Conservation (phyloP, 2,329 filamentous ascomycete species). For the Aspergillus melleus region DNA sequence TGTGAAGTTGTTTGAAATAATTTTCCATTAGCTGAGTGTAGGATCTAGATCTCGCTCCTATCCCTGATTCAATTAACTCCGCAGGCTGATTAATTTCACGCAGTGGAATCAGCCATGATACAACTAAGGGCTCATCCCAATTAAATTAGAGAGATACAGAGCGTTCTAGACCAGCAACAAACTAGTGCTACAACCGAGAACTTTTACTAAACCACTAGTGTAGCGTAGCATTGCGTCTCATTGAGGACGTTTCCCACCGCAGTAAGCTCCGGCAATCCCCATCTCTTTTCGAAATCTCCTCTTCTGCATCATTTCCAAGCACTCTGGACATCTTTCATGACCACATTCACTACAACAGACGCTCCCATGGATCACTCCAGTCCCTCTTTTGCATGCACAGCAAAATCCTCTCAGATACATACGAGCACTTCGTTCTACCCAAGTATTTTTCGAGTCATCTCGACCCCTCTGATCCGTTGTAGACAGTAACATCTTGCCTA, state of each 20-base stretch:
- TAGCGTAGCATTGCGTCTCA: background rate
- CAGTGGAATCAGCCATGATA: too few species aligned
- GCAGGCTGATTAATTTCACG: too few species aligned
- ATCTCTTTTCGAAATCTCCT: background rate
- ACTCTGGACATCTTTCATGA: background rate
- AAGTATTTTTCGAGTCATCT: background rate
- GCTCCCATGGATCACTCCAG: background rate
- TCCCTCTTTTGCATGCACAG: background rate
- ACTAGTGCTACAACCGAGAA: background rate
- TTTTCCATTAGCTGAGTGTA: too few species aligned
- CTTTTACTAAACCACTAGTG: slow-evolving; percentile 2
- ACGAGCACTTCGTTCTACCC: background rate
- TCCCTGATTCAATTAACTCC: too few species aligned
- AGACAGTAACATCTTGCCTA: background rate
- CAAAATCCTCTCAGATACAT: background rate
- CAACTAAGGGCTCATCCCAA: too few species aligned
- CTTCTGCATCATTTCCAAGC: background rate
- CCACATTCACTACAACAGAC: background rate
- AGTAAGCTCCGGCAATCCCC: background rate
- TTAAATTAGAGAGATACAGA: too few species aligned
- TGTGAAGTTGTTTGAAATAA: too few species aligned
- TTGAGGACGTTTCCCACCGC: background rate
- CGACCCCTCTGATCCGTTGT: background rate
- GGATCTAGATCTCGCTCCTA: too few species aligned
- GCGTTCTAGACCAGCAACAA: background rate